A percentile compares a stretch with the other conserved stretches of the same genome.
Evolutionary conservation across 208 protist species (phyloP).

Genomic region (Leishmania amazonensis): DNA sequence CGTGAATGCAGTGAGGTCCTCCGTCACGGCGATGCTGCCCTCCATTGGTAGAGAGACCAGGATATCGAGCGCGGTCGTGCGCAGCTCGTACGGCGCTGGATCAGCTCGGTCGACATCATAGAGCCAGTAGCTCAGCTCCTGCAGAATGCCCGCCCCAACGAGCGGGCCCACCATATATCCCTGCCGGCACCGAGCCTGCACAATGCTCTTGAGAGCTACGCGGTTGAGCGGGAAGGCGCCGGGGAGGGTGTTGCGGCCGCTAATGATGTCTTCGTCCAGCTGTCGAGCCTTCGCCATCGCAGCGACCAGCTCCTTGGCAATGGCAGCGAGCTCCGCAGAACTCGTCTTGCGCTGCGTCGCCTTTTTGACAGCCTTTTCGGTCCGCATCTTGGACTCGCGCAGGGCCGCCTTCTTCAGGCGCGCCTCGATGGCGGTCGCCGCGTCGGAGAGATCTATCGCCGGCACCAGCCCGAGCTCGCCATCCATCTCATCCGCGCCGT

Average conservation of each 20-base stretch:
- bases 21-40: slow-evolving; percentile 32
- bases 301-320: slow-evolving; percentile 30
- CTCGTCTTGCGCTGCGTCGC: slow-evolving; percentile 16
- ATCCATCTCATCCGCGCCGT: not conserved
- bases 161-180: slow-evolving; percentile 44
- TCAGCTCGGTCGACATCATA: slow-evolving; percentile 61
- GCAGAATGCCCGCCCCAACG: slow-evolving; percentile 67
- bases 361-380: slow-evolving; percentile 25
- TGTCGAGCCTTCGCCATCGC: slow-evolving; percentile 34
- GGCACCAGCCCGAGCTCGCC: slow-evolving; percentile 25
- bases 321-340: slow-evolving; percentile 19
- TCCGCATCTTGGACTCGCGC: slow-evolving; percentile 27
- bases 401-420: slow-evolving; percentile 19
- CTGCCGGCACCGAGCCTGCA: slow-evolving; percentile 54
- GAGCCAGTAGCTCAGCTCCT: slow-evolving; percentile 83
- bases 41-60: slow-evolving; percentile 69
- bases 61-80: slow-evolving; percentile 75
- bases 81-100: slow-evolving; percentile 70
- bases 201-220: slow-evolving; percentile 43
- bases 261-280: slow-evolving; percentile 30
- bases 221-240: slow-evolving; percentile 59
- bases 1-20: slow-evolving; percentile 57
- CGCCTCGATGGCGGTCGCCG: slow-evolving; percentile 18
- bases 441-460: slow-evolving; percentile 8
- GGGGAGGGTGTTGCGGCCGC: slow-evolving; percentile 15